phyloP scores from a whole-genome alignment of 495 filamentous ascomycete species.

The Saxophila tyrrhenica region DNA sequence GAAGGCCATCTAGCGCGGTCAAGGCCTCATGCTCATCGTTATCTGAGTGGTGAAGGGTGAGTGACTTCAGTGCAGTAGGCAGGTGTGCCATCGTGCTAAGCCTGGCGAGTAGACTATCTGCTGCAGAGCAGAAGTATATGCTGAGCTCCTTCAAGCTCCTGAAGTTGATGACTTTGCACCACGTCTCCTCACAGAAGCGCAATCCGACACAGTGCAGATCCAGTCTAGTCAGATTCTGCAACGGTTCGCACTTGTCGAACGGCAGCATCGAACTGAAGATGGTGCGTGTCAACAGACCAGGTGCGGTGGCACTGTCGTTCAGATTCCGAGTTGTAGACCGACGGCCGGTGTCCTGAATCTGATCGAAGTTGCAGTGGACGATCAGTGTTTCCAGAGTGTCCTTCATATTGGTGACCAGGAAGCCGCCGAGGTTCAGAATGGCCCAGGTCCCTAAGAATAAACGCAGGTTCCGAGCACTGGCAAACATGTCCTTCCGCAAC shows the following conservation, averaged over 20 bases:
- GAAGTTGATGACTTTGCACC: constrained; percentile 30
- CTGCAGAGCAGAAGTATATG: constrained; percentile 26
- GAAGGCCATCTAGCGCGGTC: constrained; percentile 29
- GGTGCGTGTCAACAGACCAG: constrained; percentile 26
- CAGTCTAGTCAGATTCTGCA: constrained; percentile 18
- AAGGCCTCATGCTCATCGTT: constrained; percentile 30
- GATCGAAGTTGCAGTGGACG: constrained; percentile 27
- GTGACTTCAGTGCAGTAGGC: constrained; percentile 24
- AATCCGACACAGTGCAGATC: constrained; percentile 27
- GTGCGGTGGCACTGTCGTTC: constrained; percentile 28
- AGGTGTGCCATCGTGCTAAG: constrained; percentile 27
- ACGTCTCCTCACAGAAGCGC: constrained; percentile 21
- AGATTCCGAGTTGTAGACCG: constrained; percentile 18
- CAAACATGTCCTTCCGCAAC: constrained; percentile 23
- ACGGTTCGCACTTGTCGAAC: constrained; percentile 30
- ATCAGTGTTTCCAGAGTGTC: constrained; percentile 27
- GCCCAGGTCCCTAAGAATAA: constrained; percentile 28
- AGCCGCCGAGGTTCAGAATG: constrained; percentile 23
- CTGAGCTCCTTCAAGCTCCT: constrained; percentile 20
- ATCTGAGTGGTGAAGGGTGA: constrained; percentile 31
- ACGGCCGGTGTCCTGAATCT: background rate
- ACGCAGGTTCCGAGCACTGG: constrained; percentile 23
- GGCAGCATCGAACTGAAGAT: constrained; percentile 30
- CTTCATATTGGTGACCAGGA: constrained; percentile 1
- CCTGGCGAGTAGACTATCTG: constrained; percentile 29